Base-by-base conservation (phyloP, 1,284 basidiomycete genomes). In the Amylostereum chailletii region DNA sequence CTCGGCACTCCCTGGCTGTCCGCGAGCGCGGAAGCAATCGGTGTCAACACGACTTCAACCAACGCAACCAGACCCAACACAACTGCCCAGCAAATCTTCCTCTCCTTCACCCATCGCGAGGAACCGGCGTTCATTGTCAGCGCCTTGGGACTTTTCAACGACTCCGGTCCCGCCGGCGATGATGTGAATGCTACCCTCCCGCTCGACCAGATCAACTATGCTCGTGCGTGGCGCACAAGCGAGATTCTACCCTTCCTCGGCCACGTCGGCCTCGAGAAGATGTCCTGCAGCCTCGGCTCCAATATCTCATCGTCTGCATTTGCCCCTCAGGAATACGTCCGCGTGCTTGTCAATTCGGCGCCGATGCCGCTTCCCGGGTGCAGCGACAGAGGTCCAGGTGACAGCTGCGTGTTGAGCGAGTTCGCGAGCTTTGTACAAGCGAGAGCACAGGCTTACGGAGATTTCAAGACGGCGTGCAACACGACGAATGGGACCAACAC, bases 91-190 rank as follows among this genome's bases (percentile, higher is more conserved):
- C 33, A 50, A 11, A 53, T 59, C 42, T 58, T 53, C 51, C 10
- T 59, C 36, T 58, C 56, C 51, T 59, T 59, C 55, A 49, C 55
- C 9, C 58, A 59, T 49, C 56, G 58, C 42, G 58, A 59, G 43
- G 56, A 59, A 44, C 58, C 58, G 7, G 56, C 58, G 32, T 54
- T 58, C 44, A 48, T 59, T 34, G 48, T 58, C 27, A 56, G 56
- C 49, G 58, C 58, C 36, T 57, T 59, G 38, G 53, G 53, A 34
- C 57, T 59, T 26, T 59, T 58, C 57, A 59, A 59, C 51, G 55
- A 56, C 48, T 58, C 56, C 2, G 57, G 51, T 5, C 54, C 54
- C 46, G 53, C 53, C 50, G 53, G 51, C 26, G 19, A 27, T 9
- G 48, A 55, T 47, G 54, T 56, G 44, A 59, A 59, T 51, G 43